Percentiles rank a stretch among this genome's conserved stretches.
These are phyloP conservation scores for Saprolegnia diclina DNA, from an alignment of 352 stramenopile species.

Conservation along the genomic window DNA sequence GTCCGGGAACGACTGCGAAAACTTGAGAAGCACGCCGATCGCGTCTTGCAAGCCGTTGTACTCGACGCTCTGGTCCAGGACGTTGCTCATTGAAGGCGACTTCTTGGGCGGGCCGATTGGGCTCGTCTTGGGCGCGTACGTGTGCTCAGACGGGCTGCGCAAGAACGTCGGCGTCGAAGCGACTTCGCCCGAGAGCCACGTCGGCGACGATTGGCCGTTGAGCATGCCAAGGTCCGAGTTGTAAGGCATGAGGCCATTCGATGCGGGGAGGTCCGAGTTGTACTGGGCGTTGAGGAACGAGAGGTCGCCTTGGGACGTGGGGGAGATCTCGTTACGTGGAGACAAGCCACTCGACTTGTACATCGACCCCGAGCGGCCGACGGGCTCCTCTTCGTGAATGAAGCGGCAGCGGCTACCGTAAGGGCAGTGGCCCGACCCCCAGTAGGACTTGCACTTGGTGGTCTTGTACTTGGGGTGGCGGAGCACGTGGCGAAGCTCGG, in stretches of 20 bases:
- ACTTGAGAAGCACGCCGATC: constrained; percentile 25
- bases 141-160: not conserved
- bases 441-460: constrained; percentile 83
- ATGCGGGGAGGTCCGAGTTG: constrained; percentile 2
- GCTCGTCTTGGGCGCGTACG: constrained; percentile 22
- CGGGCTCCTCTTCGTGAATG: constrained; percentile 60
- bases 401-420: constrained; percentile 86
- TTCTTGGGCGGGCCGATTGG: constrained; percentile 24
- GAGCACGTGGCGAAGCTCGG: constrained; percentile 78
- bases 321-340: constrained; percentile 22
- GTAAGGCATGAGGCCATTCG: constrained; percentile 18
- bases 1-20: constrained; percentile 14
- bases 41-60: constrained; percentile 27
- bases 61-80: constrained; percentile 15
- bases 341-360: constrained; percentile 26
- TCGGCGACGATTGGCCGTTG: constrained; percentile 10
- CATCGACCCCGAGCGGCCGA: not conserved
- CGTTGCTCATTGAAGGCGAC: constrained; percentile 16
- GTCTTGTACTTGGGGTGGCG: constrained; percentile 91
- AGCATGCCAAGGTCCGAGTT: constrained; percentile 20
- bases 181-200: constrained; percentile 19
- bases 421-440: constrained; percentile 79
- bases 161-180: constrained; percentile 18
- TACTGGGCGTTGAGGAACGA: constrained; percentile 25
- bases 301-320: constrained; percentile 15